Evolutionary conservation across 768 basidiomycete genomes (phyloP), one percentile per base, ranked within the genome.

Genomic region (Suillus alpinus): DNA sequence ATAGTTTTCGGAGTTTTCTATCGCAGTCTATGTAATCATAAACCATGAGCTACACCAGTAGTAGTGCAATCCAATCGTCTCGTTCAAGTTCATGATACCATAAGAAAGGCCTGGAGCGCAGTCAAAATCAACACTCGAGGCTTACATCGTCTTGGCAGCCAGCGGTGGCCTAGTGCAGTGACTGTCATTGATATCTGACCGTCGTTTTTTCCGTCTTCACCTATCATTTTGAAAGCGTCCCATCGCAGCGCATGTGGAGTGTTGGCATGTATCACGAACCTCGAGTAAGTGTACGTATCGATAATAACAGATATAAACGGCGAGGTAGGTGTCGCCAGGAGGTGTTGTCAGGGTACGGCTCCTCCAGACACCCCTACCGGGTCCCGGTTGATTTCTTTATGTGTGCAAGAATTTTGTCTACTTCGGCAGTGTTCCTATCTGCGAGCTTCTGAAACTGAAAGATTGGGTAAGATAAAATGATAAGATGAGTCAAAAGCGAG

Each of bases 371-470:
- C 31, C 49, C 31, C 61, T 71, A 75, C 39, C 69, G 68, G 53
- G 39, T 58, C 31, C 69, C 72, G 1, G 82, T 82, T 10, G 80
- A 75, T 70, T 86, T 90, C 70, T 89, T 91, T 57, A 89, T 73
- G 34, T 81, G 80, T 0, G 78, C 78, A 32, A 93, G 72, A 59
- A 86, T 79, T 58, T 83, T 84, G 69, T 93, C 91, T 14, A 91
- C 76, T 46, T 92, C 88, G 1, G 69, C 77, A 18, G 91, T 71
- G 59, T 85, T 80, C 61, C 76, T 81, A 63, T 92, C 87, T 0
- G 80, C 78, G 13, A 94, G 75, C 65, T 86, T 89, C 69, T 92
- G 89, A 70, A 93, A 91, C 92, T 94, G 59, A 20, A 43, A 55
- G 23, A 20, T 62, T 20, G 65, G 57, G 39, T 29, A 34, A 59